Evolutionary conservation across 139 green algal species (phyloP).

Genomic region (Zygnema cylindricum): DNA sequence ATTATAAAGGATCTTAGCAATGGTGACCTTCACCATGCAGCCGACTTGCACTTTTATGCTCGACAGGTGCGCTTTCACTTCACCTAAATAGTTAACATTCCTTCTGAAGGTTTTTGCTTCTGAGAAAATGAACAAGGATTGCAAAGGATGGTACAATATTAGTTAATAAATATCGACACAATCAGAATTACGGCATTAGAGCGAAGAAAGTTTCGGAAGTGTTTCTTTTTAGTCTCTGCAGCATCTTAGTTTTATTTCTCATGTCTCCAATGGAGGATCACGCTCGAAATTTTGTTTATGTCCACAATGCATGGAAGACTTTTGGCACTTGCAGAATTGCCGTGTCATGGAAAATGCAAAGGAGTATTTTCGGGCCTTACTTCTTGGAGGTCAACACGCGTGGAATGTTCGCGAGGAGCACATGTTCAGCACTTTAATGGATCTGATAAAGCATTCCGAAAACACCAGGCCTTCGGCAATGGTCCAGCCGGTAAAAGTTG

Average conservation of each 20-base stretch:
- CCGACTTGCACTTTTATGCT: neutral
- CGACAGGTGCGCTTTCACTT: neutral
- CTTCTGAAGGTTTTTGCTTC: too few species aligned
- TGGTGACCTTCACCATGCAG: neutral
- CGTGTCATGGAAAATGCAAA: slow-evolving; percentile 69
- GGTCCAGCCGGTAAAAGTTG: slow-evolving; percentile 31
- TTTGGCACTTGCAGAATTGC: slow-evolving; percentile 64
- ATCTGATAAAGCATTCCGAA: neutral
- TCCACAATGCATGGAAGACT: too few species aligned
- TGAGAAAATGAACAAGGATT: too few species aligned
- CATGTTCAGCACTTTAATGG: slow-evolving; percentile 60
- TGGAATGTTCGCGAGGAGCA: slow-evolving; percentile 77
- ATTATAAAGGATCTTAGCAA: neutral
- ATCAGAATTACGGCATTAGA: too few species aligned
- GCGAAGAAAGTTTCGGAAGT: too few species aligned
- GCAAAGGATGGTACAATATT: too few species aligned
- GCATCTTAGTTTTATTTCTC: too few species aligned
- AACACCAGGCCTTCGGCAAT: neutral
- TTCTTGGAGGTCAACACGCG: slow-evolving; percentile 60
- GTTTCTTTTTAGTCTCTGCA: too few species aligned
- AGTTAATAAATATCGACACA: slow-evolving; percentile 1
- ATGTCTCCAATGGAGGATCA: too few species aligned
- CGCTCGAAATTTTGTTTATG: too few species aligned
- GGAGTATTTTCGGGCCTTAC: slow-evolving; percentile 69
- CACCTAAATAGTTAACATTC: too few species aligned